These are phyloP conservation scores for Batkoa obscura DNA, from an alignment of 371 early-diverging fungal genomes.

Conservation along the genomic window DNA sequence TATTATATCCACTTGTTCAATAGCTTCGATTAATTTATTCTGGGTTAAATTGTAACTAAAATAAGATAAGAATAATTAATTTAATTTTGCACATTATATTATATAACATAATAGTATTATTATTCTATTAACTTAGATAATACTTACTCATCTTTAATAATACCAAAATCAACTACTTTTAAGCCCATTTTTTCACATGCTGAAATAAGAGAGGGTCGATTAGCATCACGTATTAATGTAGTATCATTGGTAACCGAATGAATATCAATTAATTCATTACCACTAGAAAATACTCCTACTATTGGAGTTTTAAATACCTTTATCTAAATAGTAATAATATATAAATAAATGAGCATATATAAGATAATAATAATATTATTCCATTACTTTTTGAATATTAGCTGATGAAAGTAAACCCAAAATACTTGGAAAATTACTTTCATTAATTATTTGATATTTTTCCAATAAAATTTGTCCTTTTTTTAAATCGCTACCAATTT, in stretches of 20 bases:
- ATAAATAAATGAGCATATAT: not conserved
- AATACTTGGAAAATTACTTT: constrained; percentile 41
- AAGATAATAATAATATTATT: not conserved
- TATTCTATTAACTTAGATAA: no score
- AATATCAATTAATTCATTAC: constrained; percentile 65
- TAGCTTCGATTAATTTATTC: constrained; percentile 21
- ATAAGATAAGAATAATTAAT: no score
- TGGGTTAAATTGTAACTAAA: constrained; percentile 24
- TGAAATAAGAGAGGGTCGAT: constrained; percentile 54
- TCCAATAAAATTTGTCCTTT: constrained; percentile 30
- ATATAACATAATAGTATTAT: no score
- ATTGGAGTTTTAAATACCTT: constrained; percentile 40
- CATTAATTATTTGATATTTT: constrained; percentile 35
- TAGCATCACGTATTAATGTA: constrained; percentile 68
- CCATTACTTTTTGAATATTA: constrained; percentile 30
- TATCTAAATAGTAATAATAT: constrained; percentile 17
- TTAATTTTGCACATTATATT: no score
- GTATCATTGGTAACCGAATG: constrained; percentile 19
- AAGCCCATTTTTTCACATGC: constrained; percentile 41
- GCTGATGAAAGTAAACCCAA: constrained; percentile 61
- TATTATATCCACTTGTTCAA: constrained; percentile 49
- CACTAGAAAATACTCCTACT: constrained; percentile 70
- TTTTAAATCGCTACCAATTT: constrained; percentile 51
- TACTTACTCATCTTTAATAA: constrained; percentile 32
- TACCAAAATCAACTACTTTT: constrained; percentile 49